Base-by-base conservation (phyloP, 345 rosid genomes). In the Erodium maritimum region DNA sequence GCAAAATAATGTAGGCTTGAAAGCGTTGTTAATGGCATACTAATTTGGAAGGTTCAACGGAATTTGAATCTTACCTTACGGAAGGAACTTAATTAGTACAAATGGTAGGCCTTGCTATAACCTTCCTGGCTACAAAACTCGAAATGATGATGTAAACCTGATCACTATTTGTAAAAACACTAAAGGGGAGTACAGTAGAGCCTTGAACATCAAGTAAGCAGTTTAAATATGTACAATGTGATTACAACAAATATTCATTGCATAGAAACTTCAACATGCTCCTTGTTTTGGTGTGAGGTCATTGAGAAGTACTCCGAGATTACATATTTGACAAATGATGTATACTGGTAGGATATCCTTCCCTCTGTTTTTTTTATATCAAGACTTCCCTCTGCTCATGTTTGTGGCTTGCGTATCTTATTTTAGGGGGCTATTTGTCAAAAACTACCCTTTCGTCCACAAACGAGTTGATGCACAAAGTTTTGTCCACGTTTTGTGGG, bases 21-120 rank as follows among this genome's bases (percentile, higher is more conserved):
- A 88, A 85, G 96, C 94, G 22, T 90, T 94, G 52, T 85, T 88
- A 90, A n/a, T n/a, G 96, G 94, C 1, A 88, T 94, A 5, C 96
- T 94, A 19, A 86, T 88, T 64, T 93, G 96, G 50, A 88, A 88
- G 71, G 96, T 93, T 57, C 96, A 88, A 62, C 85, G 96, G 56
- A 85, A 93, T 48, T 69, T 88, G 82, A 88, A 88, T 46, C 69
- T 85, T 61, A 85, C 96, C 54, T 75, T 85, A 19, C 81, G 96
- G 79, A 88, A 88, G 71, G 96, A 88, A 57, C 86, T 88, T 69
- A 88, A 88, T 69, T 65, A 85, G 62, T 88, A 85, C 96, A 69
- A 88, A 88, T 68, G 96, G 85, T 46, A 80, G 96, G 77, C 96
- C 96, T 58, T 88, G 96, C 76, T 77, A 85, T 71, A 88, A 90